Evolutionary conservation across 441 rosid genomes (phyloP), one percentile per base, ranked within the genome.

Genomic region (Syzygium syzygioides): DNA sequence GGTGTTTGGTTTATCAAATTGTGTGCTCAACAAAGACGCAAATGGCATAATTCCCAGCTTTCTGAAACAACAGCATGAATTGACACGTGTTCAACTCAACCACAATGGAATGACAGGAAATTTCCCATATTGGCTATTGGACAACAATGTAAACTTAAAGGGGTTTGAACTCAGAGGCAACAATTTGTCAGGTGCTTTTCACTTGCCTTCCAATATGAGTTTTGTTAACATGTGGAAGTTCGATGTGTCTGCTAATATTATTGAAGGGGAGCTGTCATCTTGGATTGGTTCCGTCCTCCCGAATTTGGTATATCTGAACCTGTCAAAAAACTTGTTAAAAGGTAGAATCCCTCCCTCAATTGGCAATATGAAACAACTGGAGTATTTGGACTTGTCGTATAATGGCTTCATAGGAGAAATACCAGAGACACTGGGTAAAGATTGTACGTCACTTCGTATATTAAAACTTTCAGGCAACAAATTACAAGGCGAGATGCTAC

Each of bases 401-500:
- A 68, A 68, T 34, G 79, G 4, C 26, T 10, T 68, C 4, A 34
- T 2, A 0, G 48, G 79, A 34, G 79, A 68, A 4, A 68, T 68
- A 68, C 48, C 15, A 19, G 28, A 34, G 48, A 9, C 14, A 34
- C 4, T 68, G 14, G 14, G 28, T 19, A 19, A 34, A 34, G 19
- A 19, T 68, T 19, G 48, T 19, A 0, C 15, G 1, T 2, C 1
- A 34, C 79, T 68, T 34, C 0, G 0, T 0, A 1, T 3, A 10
- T 34, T 68, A 14, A 68, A 9, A 34, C 14, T 34, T 2, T 68
- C 79, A 2, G 0, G 48, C 79, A 68, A 68, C 79, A 68, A 68
- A 9, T 34, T 68, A 28, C 28, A 68, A 34, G 79, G 79, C 14
- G 14, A 34, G 19, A 10, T 68, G 7, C 26, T 20, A 34, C 48